phyloP scores from a whole-genome alignment of 257 asterid genomes.

The Anisodus acutangulus region DNA sequence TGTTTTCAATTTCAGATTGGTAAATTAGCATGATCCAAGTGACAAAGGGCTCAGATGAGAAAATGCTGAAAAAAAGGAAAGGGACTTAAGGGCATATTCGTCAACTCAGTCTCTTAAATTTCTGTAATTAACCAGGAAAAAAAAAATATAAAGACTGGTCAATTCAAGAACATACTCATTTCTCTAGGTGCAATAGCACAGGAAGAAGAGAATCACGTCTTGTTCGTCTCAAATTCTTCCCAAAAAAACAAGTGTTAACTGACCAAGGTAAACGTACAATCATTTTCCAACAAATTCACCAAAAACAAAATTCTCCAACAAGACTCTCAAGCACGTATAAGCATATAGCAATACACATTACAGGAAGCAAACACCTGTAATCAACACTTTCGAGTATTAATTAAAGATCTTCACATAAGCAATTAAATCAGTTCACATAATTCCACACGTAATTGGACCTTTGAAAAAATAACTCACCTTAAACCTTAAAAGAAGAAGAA shows the following conservation, averaged over 20 bases:
- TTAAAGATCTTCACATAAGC: background rate
- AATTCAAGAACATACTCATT: slow-evolving; percentile 27
- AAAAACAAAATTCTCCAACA: background rate
- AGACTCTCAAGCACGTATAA: slow-evolving; percentile 9
- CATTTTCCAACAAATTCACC: slow-evolving; percentile 38
- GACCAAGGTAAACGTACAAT: slow-evolving; percentile 33
- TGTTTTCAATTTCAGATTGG: no score
- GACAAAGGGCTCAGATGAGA: no score
- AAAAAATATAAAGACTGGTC: background rate
- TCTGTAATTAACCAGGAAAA: background rate
- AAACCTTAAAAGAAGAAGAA: background rate
- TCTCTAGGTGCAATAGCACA: background rate
- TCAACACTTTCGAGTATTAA: background rate
- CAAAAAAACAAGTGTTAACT: background rate
- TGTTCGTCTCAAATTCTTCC: slow-evolving; percentile 38
- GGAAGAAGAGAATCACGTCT: slow-evolving; percentile 42
- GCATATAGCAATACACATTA: background rate
- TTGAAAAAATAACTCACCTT: slow-evolving; percentile 32
- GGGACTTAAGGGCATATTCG: slow-evolving; percentile 1
- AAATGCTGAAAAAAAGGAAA: background rate
- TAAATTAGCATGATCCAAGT: no score
- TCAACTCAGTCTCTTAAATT: background rate
- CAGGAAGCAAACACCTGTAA: background rate
- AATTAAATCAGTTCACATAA: background rate
- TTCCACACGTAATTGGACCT: background rate